Evolutionary conservation across 371 early-diverging fungal species (phyloP).

Genomic region (Gilbertella persicaria): DNA sequence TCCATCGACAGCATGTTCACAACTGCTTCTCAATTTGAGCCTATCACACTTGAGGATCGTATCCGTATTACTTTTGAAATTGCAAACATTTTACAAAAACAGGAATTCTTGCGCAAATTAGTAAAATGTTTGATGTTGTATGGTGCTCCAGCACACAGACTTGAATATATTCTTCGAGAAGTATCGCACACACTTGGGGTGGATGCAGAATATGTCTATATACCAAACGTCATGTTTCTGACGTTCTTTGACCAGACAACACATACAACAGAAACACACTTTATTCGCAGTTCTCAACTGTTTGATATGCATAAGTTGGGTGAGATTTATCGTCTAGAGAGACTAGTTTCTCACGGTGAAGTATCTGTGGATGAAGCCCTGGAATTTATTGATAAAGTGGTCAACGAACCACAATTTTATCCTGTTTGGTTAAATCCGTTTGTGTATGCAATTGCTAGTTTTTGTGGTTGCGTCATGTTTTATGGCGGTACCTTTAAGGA

Average conservation of each 20-base stretch:
- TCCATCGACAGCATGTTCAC: constrained; percentile 49
- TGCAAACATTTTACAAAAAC: constrained; percentile 62
- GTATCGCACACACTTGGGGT: constrained; percentile 61
- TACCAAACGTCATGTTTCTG: constrained; percentile 75
- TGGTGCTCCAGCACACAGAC: constrained; percentile 62
- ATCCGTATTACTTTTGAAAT: constrained; percentile 61
- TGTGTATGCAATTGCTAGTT: constrained; percentile 51
- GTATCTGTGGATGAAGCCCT: constrained; percentile 57
- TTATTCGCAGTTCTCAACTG: constrained; percentile 59
- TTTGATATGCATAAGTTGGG: constrained; percentile 73
- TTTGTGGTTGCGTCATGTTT: constrained; percentile 51
- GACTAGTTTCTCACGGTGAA: constrained; percentile 51
- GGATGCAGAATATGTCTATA: constrained; percentile 67
- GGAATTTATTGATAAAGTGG: constrained; percentile 49
- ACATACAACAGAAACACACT: constrained; percentile 78
- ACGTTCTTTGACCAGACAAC: constrained; percentile 74
- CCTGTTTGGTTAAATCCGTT: constrained; percentile 56
- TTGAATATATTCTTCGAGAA: constrained; percentile 56
- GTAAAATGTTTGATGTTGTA: constrained; percentile 58
- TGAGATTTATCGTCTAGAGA: constrained; percentile 58
- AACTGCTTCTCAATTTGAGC: constrained; percentile 52
- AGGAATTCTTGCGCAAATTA: constrained; percentile 60
- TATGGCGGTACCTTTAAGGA: constrained; percentile 49
- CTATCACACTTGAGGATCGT: constrained; percentile 57
- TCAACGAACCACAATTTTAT: constrained; percentile 42